Percentiles rank a stretch among this genome's conserved stretches.
phyloP scores from a whole-genome alignment of 2,329 filamentous ascomycete species.

The Alternaria brassicicola region DNA sequence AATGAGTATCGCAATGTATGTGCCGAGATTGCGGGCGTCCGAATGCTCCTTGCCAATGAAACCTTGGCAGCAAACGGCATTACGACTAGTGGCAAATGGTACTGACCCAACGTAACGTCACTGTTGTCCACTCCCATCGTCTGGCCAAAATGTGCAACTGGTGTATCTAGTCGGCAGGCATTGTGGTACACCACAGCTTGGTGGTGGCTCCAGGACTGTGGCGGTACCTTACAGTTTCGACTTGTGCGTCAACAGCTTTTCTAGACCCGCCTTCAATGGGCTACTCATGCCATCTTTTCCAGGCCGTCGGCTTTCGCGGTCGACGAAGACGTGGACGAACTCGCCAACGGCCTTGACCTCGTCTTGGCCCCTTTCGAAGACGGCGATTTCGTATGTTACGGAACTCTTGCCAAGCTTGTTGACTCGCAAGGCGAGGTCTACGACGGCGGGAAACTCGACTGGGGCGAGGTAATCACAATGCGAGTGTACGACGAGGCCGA shows the following conservation, averaged over 20 bases:
- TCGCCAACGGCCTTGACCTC: slow-evolving; percentile 82
- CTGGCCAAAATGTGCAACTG: background rate
- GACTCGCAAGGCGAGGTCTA: slow-evolving; percentile 82
- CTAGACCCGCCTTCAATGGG: slow-evolving; percentile 57
- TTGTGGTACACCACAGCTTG: background rate
- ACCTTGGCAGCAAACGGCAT: background rate
- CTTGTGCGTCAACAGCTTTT: slow-evolving; percentile 27
- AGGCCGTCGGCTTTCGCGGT: slow-evolving; percentile 73
- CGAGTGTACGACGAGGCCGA: slow-evolving; percentile 83
- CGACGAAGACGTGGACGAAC: slow-evolving; percentile 89
- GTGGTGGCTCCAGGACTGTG: background rate
- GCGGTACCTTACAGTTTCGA: slow-evolving; percentile 33
- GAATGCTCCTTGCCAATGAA: too few relatives aligned
- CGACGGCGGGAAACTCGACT: slow-evolving; percentile 78
- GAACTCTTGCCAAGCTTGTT: slow-evolving; percentile 84
- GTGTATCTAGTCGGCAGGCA: background rate
- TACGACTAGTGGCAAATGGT: background rate
- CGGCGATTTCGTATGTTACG: slow-evolving; percentile 85
- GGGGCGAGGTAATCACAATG: slow-evolving; percentile 85
- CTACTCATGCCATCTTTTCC: slow-evolving; percentile 67
- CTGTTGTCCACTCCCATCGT: background rate
- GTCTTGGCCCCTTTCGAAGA: slow-evolving; percentile 78
- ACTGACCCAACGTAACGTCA: background rate
- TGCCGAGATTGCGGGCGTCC: background rate
- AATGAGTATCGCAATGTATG: background rate